Evolutionary conservation across 371 early-diverging fungal genomes (phyloP).

Genomic region (Syncephalastrum racemosum): DNA sequence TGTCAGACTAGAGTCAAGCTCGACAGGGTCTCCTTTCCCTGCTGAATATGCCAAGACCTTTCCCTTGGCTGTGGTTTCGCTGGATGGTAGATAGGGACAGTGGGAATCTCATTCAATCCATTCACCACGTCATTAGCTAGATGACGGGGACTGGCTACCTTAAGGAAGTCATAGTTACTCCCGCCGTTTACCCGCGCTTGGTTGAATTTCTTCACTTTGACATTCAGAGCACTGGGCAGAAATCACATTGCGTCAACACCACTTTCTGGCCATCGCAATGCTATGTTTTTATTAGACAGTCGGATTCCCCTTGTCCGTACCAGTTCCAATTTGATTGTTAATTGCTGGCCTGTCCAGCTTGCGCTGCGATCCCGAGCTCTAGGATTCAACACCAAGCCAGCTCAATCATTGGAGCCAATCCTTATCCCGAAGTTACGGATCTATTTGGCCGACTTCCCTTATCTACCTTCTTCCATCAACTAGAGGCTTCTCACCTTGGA

Average conservation of each 20-base stretch:
- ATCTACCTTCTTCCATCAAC: too few relatives aligned
- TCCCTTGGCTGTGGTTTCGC: constrained; percentile 72
- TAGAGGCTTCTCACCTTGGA: constrained; percentile 49
- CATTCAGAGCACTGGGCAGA: constrained; percentile 74
- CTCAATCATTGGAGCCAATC: too few relatives aligned
- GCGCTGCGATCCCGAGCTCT: too few relatives aligned
- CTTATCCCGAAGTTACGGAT: too few relatives aligned
- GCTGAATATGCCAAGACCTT: constrained; percentile 53
- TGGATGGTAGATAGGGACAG: constrained; percentile 64
- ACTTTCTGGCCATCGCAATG: constrained; percentile 64
- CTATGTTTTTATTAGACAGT: constrained; percentile 78
- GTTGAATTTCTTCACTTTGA: constrained; percentile 69
- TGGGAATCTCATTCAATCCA: constrained; percentile 71
- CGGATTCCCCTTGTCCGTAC: constrained; percentile 76
- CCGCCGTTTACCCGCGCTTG: constrained; percentile 74
- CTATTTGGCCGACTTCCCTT: constrained; percentile 10
- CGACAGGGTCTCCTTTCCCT: constrained; percentile 23
- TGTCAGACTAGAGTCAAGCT: constrained; percentile 55
- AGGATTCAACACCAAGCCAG: too few relatives aligned
- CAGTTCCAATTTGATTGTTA: too few relatives aligned
- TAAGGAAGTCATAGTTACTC: constrained; percentile 75
- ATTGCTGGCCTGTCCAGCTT: too few relatives aligned
- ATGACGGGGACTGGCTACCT: constrained; percentile 45
- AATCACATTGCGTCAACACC: constrained; percentile 68
- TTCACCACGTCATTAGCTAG: too few relatives aligned